Conservation (phyloP, 2,329 filamentous ascomycete genomes). For the Arthrinium puccinioides region DNA sequence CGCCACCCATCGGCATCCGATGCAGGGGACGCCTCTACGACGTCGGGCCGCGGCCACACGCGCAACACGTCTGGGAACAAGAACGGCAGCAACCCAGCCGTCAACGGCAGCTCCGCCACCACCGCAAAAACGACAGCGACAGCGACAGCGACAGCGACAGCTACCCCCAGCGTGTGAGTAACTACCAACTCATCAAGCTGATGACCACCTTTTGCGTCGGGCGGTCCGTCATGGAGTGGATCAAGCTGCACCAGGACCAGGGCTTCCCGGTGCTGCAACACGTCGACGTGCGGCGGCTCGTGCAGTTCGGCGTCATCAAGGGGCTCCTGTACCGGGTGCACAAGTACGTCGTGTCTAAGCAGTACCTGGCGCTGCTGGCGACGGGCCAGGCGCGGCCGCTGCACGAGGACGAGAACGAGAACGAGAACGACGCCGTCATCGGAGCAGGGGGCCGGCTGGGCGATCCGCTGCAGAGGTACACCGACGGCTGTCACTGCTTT, state of each 20-base stretch:
- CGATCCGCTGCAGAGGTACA: slow-evolving; percentile 56
- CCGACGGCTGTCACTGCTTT: slow-evolving; percentile 69
- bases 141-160: neutral
- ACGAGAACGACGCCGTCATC: neutral
- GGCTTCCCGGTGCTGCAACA: slow-evolving; percentile 60
- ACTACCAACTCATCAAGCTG: slow-evolving; percentile 68
- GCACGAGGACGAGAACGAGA: neutral
- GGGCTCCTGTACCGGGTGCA: slow-evolving; percentile 89
- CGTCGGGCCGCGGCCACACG: neutral
- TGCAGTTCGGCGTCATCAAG: slow-evolving; percentile 95
- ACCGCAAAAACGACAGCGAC: neutral
- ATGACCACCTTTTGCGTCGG: slow-evolving; percentile 82
- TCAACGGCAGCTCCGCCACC: slow-evolving; percentile 4
- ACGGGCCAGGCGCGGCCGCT: slow-evolving; percentile 40
- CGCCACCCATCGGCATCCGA: neutral
- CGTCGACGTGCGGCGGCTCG: slow-evolving; percentile 83
- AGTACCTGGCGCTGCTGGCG: slow-evolving; percentile 50
- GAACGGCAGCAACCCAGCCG: neutral
- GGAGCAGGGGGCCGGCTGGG: slow-evolving; percentile 12
- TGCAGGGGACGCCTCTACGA: neutral
- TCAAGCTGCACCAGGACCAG: slow-evolving; percentile 62
- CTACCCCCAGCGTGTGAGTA: slow-evolving; percentile 32
- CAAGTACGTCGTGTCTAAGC: slow-evolving; percentile 73
- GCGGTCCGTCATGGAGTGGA: slow-evolving; percentile 81
- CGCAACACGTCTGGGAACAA: slow-evolving; percentile 1